phyloP scores from a whole-genome alignment of 208 protist genomes.

The Wallacemonas collosoma region DNA sequence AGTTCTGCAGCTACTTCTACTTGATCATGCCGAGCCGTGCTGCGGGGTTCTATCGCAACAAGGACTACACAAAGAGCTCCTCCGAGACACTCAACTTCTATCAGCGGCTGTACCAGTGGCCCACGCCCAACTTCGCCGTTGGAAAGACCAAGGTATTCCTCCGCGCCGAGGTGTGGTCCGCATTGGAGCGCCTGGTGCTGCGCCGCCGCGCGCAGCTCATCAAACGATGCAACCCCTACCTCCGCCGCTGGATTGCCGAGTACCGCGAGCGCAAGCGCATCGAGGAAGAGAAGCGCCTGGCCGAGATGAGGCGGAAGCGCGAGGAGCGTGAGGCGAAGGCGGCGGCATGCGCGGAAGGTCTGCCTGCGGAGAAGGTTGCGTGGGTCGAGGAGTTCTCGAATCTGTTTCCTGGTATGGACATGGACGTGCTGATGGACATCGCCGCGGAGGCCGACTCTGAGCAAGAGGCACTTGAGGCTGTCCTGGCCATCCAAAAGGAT shows the following conservation, averaged over 20 bases:
- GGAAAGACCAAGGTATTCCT: constrained; percentile 91
- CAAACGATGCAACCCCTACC: constrained; percentile 63
- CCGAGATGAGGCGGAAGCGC: constrained; percentile 44
- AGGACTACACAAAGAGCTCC: constrained; percentile 47
- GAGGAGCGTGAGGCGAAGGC: constrained; percentile 61
- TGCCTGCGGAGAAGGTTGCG: constrained; percentile 41
- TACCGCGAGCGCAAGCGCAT: constrained; percentile 72
- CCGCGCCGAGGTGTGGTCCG: constrained; percentile 81
- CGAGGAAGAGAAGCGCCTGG: constrained; percentile 55
- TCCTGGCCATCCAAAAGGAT: constrained; percentile 69
- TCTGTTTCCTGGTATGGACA: constrained; percentile 68
- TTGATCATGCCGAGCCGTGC: constrained; percentile 62
- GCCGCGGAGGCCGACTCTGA: constrained; percentile 51
- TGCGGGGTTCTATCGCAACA: constrained; percentile 38
- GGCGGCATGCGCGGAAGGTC: constrained; percentile 36
- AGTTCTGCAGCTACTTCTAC: constrained; percentile 85
- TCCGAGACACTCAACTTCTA: constrained; percentile 59
- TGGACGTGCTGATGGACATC: constrained; percentile 59
- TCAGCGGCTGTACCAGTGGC: constrained; percentile 64
- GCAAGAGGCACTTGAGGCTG: constrained; percentile 48
- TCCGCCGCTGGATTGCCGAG: constrained; percentile 65
- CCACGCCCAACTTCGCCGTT: constrained; percentile 72
- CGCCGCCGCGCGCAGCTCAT: constrained; percentile 69
- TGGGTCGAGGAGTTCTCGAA: constrained; percentile 69
- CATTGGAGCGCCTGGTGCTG: constrained; percentile 76